Base-by-base conservation (phyloP, 495 filamentous ascomycete species). In the Cudoniella acicularis region DNA sequence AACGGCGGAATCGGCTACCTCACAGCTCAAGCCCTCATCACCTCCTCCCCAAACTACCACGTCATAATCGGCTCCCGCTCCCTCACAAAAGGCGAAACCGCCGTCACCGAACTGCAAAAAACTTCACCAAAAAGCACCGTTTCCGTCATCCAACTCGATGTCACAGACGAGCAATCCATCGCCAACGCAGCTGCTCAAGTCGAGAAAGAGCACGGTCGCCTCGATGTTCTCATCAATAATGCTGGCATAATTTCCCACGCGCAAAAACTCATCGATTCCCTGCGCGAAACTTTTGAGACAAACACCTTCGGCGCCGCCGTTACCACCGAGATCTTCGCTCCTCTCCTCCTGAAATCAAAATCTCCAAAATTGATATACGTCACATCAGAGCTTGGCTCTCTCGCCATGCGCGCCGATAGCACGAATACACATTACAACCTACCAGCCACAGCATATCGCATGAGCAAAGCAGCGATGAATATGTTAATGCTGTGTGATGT, bases 181-280 rank as follows among this genome's bases (percentile, higher is more conserved):
- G 57, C 66, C 18, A 52, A 54, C 18, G 77, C 77, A 30, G 68
- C 66, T 3, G 49, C 65, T 3, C 54, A 61, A 2, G 59, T 78
- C 10, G 56, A 66, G 25, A 10, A 68, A 11, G 63, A 66, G 13
- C 64, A 50, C 25, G 74, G 76, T 2, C 55, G 71, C 4, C 71
- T 85, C 30, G 81, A 86, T 45, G 72, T 84, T 0, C 65, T 86
- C 11, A 76, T 85, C 11, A 83, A 84, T 61, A 86, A 84, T 56
- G 80, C 82, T 1, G 83, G 80, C 11, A 60, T 74, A 2, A 23
- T 24, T 11, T 20, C 22, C 36, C 20, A 51, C 52, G 24, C 10
- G 56, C 21, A 57, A 3, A 49, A 63, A 3, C 73, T 72, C 3
- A 73, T 72, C 2, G 59, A 67, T 17, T 52, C 57, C 17, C 65